Base-by-base conservation (phyloP, 1,284 basidiomycete genomes). In the Rhodotorula sp. region DNA sequence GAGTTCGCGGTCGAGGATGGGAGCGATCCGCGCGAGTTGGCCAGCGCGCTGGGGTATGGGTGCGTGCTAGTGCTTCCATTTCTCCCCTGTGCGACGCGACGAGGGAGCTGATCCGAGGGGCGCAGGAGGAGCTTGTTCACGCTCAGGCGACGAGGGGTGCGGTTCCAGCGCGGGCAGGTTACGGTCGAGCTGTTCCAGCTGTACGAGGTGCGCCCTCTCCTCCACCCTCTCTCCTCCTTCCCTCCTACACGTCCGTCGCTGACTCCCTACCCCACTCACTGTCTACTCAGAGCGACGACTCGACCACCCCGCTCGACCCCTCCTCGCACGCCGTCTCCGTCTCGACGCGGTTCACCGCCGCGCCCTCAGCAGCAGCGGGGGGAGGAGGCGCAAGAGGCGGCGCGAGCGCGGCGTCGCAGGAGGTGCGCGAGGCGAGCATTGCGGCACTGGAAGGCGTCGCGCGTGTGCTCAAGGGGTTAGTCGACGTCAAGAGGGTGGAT, bases 401-500 rank as follows among this genome's bases (percentile, higher is more conserved):
- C 8, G 51, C 44, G 0, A 39, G 29, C n/a, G n/a, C n/a, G 1
- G 61, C 72, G 17, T 59, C 57, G 19, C 69, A 70, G n/a, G 74
- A 73, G 37, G 55, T 53, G 37, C 58, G 69, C 22, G 62, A 66
- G 3, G 27, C 17, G 37, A 67, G 71, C 7, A 34, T 73, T 1
- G 53, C 44, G 21, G 46, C 46, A 9, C 37, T 76, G 7, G 63
- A 71, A 34, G 64, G 60, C n/a, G 58, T 71, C 2, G 60, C 58
- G 22, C 50, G 36, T 9, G 27, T 55, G 22, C 53, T 76, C 51
- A 73, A 71, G 48, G 71, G 71, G 6, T 39, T 73, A 36, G 69
- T 71, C 6, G 74, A 76, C 36, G 60, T 76, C 41, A n/a, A 36
- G n/a, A 32, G 74, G 13, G 50, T 73, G 12, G 74, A 76, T n/a